Evolutionary conservation across 1,139 yeast species (phyloP).

Genomic region (Pneumocystis carinii): DNA sequence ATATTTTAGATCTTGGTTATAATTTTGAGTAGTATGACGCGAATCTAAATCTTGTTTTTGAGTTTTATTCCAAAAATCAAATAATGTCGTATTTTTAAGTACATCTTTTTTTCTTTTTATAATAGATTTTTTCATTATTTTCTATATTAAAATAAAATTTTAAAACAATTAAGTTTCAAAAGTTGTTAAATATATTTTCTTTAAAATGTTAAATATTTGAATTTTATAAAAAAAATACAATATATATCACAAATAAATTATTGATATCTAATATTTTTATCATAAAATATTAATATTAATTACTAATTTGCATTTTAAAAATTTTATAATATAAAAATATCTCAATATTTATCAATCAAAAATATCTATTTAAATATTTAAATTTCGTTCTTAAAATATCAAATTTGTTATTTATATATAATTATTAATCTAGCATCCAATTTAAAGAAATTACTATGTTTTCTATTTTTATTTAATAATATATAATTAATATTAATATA

Average conservation of each 20-base stretch:
- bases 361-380: neutral
- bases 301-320: no score
- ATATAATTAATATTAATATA: neutral
- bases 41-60: neutral
- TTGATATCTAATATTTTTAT: no score
- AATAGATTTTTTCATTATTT: neutral
- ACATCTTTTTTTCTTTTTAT: neutral
- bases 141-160: neutral
- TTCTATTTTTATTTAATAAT: neutral
- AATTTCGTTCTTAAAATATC: neutral
- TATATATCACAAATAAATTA: no score
- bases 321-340: no score
- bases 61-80: neutral
- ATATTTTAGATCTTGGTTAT: neutral
- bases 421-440: neutral
- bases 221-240: no score
- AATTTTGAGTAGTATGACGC: neutral
- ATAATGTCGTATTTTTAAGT: neutral
- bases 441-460: neutral
- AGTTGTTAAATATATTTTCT: neutral
- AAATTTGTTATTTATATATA: neutral
- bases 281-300: no score
- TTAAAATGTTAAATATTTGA: neutral
- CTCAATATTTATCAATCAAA: neutral
- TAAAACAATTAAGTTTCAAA: neutral